Percentiles rank a stretch among this genome's conserved stretches.
Evolutionary conservation across 768 basidiomycete genomes (phyloP).

Genomic region (Suillus cothurnatus): DNA sequence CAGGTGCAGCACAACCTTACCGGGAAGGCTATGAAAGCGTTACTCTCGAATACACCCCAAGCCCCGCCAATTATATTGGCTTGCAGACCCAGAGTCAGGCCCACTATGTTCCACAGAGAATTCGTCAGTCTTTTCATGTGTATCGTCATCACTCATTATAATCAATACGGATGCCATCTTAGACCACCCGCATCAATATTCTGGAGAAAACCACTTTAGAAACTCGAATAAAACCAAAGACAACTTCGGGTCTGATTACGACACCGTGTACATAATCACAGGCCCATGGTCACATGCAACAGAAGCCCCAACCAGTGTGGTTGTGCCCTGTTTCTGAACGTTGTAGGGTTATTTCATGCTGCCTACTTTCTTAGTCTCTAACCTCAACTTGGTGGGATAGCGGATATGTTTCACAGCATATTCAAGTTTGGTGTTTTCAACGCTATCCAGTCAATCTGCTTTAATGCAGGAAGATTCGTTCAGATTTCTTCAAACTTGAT

Average conservation of each 20-base stretch:
- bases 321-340: conserved; percentile 75
- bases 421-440: conserved; percentile 95
- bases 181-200: not conserved
- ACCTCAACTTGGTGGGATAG: conserved; percentile 42
- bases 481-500: conserved; percentile 2
- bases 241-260: not conserved
- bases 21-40: not conserved
- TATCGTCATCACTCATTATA: not conserved
- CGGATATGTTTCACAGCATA: conserved; percentile 75
- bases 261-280: not conserved
- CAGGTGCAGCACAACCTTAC: not conserved
- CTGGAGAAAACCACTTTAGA: not conserved
- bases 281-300: conserved; percentile 26
- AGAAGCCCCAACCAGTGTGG: conserved; percentile 46
- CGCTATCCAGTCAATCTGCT: conserved; percentile 84
- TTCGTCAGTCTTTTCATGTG: not conserved
- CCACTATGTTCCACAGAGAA: not conserved
- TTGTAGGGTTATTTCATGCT: conserved; percentile 45
- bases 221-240: not conserved
- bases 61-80: not conserved
- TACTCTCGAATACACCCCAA: not conserved
- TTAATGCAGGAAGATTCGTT: conserved; percentile 58
- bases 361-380: not conserved
- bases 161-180: not conserved
- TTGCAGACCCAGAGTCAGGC: not conserved